phyloP scores from a whole-genome alignment of 441 rosid species.

The Breynia disticha region DNA sequence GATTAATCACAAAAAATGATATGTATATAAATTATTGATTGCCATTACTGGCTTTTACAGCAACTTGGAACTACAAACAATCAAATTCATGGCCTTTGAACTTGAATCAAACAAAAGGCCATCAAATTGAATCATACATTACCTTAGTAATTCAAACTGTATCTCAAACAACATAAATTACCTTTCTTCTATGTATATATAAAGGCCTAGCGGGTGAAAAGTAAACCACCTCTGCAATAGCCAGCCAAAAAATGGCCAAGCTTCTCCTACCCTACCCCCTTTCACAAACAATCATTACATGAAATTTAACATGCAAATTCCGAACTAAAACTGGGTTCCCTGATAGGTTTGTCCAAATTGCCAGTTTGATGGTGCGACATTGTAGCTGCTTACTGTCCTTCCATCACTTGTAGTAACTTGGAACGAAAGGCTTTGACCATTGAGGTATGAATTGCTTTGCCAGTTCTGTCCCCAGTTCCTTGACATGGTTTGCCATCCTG shows the following conservation, averaged over 20 bases:
- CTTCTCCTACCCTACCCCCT: background rate
- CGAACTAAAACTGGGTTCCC: conserved; percentile 25
- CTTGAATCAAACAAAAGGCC: too few species aligned
- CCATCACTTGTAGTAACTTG: conserved; percentile 37
- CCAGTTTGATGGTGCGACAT: conserved; percentile 36
- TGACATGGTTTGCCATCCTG: conserved; percentile 40
- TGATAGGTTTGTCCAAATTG: conserved; percentile 34
- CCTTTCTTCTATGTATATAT: background rate
- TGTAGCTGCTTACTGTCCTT: conserved; percentile 17
- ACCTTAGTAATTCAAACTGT: background rate
- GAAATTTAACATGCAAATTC: background rate
- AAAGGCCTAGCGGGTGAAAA: background rate
- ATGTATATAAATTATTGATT: too few species aligned
- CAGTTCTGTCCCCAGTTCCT: conserved; percentile 57
- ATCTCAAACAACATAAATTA: background rate
- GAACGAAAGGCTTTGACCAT: conserved; percentile 43
- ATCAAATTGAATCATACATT: too few species aligned
- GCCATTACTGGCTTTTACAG: too few species aligned
- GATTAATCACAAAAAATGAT: too few species aligned
- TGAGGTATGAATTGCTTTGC: conserved; percentile 39
- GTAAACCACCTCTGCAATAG: background rate
- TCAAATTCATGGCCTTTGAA: too few species aligned
- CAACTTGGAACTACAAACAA: too few species aligned
- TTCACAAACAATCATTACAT: background rate
- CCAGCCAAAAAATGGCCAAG: background rate